Evolutionary conservation across 768 basidiomycete species (phyloP).

Genomic region (Coprinopsis sp.): DNA sequence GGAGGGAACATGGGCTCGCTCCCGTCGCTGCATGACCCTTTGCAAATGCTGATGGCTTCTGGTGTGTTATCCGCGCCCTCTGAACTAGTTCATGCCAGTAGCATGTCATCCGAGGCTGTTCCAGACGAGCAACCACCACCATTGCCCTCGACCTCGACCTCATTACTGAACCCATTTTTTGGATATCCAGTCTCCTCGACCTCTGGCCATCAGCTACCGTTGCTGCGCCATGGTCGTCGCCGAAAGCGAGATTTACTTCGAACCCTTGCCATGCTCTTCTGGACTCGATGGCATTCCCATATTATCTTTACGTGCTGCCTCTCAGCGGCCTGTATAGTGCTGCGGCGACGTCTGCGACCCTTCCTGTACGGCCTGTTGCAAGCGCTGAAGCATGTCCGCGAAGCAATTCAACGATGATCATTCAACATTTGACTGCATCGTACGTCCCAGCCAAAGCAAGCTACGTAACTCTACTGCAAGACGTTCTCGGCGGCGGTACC

Average conservation of each 20-base stretch:
- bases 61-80: slow-evolving; percentile 3
- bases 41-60: slow-evolving; percentile 11
- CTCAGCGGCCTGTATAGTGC: slow-evolving; percentile 18
- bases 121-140: slow-evolving; percentile 9
- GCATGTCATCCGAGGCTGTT: neutral
- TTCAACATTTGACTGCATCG: no score
- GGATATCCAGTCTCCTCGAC: slow-evolving; percentile 54
- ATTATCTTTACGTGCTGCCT: slow-evolving; percentile 33
- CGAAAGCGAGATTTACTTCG: slow-evolving; percentile 63
- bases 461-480: no score
- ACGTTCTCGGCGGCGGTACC: no score
- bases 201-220: slow-evolving; percentile 28
- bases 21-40: slow-evolving; percentile 19
- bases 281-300: slow-evolving; percentile 56
- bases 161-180: slow-evolving; percentile 64
- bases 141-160: slow-evolving; percentile 41
- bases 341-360: slow-evolving; percentile 1
- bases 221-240: slow-evolving; percentile 56
- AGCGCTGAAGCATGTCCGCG: neutral
- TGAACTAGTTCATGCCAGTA: slow-evolving; percentile 7
- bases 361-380: neutral
- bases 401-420: slow-evolving; percentile 1
- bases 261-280: slow-evolving; percentile 60
- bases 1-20: slow-evolving; percentile 58
- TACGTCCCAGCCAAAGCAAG: no score